phyloP scores from a whole-genome alignment of 177 flowering plant species.

The Telopea speciosissima region DNA sequence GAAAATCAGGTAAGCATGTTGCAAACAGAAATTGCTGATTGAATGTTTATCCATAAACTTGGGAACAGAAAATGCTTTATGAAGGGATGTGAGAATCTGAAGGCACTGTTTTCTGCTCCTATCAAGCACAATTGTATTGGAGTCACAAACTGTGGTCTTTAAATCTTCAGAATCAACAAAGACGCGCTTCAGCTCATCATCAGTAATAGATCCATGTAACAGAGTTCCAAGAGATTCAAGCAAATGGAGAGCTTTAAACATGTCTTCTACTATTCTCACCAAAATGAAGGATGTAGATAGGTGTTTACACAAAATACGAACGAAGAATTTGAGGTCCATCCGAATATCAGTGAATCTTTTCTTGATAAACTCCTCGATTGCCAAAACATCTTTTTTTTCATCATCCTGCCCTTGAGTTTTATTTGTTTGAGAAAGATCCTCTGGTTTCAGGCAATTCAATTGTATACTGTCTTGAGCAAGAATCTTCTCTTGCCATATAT shows the following conservation, averaged over 20 bases:
- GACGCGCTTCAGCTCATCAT: neutral
- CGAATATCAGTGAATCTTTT: constrained; percentile 1
- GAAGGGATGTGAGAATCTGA: constrained; percentile 7
- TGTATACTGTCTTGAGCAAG: no score
- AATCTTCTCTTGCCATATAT: no score
- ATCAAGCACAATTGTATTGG: neutral
- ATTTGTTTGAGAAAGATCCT: neutral
- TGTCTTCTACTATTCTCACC: constrained; percentile 13
- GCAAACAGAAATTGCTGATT: constrained; percentile 14
- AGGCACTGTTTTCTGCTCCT: neutral
- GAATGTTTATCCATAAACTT: neutral
- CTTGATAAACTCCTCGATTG: constrained; percentile 23
- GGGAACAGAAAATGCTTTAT: neutral
- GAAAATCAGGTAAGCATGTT: neutral
- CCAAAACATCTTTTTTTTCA: constrained; percentile 6
- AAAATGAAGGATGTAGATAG: constrained; percentile 8
- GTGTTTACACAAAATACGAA: constrained; percentile 27
- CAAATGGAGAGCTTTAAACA: constrained; percentile 10
- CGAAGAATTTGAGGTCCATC: constrained; percentile 10
- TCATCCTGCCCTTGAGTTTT: neutral
- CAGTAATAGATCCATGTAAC: neutral
- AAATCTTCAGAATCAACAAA: neutral
- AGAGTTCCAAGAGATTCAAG: constrained; percentile 6
- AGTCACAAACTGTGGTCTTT: neutral
- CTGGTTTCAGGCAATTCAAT: no score